Evolutionary conservation across 176 grass and related monocot genomes (phyloP), one percentile per base, ranked within the genome.

Genomic region (Paspalum notatum): DNA sequence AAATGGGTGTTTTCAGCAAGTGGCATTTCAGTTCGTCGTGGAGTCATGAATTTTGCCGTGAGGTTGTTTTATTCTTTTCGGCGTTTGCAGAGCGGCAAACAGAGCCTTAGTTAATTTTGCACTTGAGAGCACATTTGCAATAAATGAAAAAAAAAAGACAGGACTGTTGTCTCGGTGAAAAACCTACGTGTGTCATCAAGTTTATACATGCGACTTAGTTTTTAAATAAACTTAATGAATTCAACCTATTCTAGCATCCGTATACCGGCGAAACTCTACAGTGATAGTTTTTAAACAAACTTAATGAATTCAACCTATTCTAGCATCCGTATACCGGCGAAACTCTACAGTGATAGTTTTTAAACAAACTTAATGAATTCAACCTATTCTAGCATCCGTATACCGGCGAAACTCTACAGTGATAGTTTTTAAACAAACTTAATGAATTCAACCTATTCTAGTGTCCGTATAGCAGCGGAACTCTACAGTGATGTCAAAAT

Each of bases 281-380:
- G n/a, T n/a, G n/a, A n/a, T 25, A 27, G 22, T 41, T 17, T 77
- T 67, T 27, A 51, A 64, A 51, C 54, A 39, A 66, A 86, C 12
- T 32, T 4, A 63, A 62, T 41, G 18, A 45, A 17, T 20, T 53
- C 39, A 24, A 83, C 9, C 42, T 61, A 44, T 8, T 16, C 10
- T 54, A 86, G 14, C n/a, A 52, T 78, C 51, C 20, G 2, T 27
- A 62, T 20, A 26, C 54, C 41, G 44, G 12, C 22, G 75, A 39
- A 80, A 74, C n/a, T 22, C 37, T 73, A n/a, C n/a, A n/a, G n/a
- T n/a, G n/a, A n/a, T 25, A 27, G 22, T 41, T 17, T 77, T 67
- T 27, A 51, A 64, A 51, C 54, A 39, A 66, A 86, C 12, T 32
- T 4, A 63, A 62, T 41, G 18, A 45, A 17, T 20, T 53, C 39